Percentiles rank a stretch among this genome's conserved stretches.
Evolutionary conservation across 768 basidiomycete species (phyloP).

Genomic region (Tulasnella calospora): DNA sequence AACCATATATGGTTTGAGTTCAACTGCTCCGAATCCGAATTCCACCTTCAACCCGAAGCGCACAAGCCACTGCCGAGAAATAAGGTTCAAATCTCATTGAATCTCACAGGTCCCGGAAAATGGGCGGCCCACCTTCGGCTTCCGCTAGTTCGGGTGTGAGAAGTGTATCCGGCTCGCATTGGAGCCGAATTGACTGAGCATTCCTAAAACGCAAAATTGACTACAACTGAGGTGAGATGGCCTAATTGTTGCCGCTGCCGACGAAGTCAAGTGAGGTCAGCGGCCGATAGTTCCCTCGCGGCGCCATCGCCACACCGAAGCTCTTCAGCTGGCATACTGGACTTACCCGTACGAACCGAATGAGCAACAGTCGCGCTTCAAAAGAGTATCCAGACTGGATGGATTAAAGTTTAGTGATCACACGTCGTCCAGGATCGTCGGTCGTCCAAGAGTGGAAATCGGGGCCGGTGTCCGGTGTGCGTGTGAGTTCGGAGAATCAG

Average conservation of each 20-base stretch:
- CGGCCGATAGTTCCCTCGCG: neutral
- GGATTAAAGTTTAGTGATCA: neutral
- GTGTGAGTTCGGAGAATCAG: neutral
- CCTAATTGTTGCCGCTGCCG: neutral
- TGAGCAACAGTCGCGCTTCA: neutral
- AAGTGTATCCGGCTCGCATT: neutral
- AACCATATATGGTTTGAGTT: neutral
- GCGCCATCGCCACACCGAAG: too few relatives aligned
- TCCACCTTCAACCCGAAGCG: neutral
- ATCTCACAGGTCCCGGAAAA: neutral
- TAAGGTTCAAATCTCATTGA: neutral
- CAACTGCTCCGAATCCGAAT: neutral
- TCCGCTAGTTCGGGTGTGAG: neutral
- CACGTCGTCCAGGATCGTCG: neutral
- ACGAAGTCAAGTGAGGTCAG: neutral
- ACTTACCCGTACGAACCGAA: neutral
- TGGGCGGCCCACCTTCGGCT: neutral
- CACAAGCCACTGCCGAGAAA: neutral
- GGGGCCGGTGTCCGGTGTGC: neutral
- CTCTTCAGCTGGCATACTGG: neutral
- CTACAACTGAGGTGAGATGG: neutral
- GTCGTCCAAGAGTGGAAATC: neutral
- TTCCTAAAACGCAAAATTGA: neutral
- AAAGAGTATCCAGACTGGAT: neutral
- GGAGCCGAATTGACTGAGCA: neutral